Evolutionary conservation across 164 flowering plant genomes (phyloP), one percentile per base, ranked within the genome.

Genomic region (Kingdonia uniflora): DNA sequence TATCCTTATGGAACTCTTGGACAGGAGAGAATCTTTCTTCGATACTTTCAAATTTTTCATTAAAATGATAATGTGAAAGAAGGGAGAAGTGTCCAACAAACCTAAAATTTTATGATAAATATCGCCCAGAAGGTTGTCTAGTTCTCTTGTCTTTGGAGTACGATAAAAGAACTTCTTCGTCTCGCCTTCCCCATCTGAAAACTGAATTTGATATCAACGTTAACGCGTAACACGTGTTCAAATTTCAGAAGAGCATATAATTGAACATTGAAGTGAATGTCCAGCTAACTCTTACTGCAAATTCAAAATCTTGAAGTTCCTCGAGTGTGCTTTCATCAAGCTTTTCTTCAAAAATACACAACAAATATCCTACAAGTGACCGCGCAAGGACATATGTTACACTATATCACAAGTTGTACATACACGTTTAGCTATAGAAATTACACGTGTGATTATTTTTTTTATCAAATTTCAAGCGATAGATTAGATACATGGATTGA

Each of bases 71-170:
- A 14, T n/a, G 16, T 13, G 16, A 1, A 6, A 44, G 16, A 29
- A 57, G 11, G 19, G 22, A 45, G 43, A 12, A 12, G 26, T 16
- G 24, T 35, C 42, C 26, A 7, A 52, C 64, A 52, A 64, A 87
- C 97, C 97, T 44, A 91, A 68, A 57, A 91, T 81, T 70, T 91
- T 91, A 65, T 91, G 97, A 70, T 91, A 87, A 46, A 91, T 73
- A 59, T 87, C 98, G 54, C 98, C 98, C 44, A 87, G 79, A 65
- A 83, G 76, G 65, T 66, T 69, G 68, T 91, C 98, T 75, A 91
- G 51, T 59, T 91, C 98, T 56, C 83, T 74, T 61, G 98, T 87
- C 80, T 80, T 87, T 45, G 79, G 74, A 37, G 92, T 85, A 60
- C 69, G 96, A 59, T 91, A 91, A 67, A 69, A 91, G 63, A 74